A percentile compares a stretch with the other conserved stretches of the same genome.
Evolutionary conservation across 2,329 filamentous ascomycete genomes (phyloP).

Genomic region (Chalaropsis thielavioides): DNA sequence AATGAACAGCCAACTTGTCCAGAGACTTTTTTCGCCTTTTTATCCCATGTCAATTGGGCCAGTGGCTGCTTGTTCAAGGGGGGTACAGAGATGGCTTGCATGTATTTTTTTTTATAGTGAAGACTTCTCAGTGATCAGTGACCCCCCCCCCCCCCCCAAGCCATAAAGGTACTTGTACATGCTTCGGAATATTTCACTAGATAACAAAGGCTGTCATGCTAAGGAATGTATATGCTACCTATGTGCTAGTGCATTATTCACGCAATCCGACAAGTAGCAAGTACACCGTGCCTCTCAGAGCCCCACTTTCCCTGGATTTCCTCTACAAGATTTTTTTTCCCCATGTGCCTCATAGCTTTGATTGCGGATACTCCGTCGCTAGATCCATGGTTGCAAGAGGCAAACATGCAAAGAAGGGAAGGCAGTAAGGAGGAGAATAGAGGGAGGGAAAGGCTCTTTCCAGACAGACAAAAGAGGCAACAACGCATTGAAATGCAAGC

Average conservation of each 20-base stretch:
- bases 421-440: neutral
- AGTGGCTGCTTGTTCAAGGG: neutral
- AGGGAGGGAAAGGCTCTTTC: neutral
- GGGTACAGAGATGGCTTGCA: neutral
- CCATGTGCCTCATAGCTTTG: neutral
- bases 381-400: slow-evolving; percentile 5
- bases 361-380: slow-evolving; percentile 10
- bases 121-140: neutral
- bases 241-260: neutral
- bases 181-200: neutral
- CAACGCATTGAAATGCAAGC: slow-evolving; percentile 3
- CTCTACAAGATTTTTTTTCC: neutral
- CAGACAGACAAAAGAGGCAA: neutral
- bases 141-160: neutral
- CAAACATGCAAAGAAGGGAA: neutral
- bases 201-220: neutral
- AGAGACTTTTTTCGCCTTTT: neutral
- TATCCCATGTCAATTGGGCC: neutral
- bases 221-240: neutral
- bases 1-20: no score
- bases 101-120: no score
- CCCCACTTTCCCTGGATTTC: neutral
- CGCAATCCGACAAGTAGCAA: neutral
- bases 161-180: neutral
- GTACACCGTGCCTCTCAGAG: neutral